These are phyloP conservation scores for Dendrobium officinale DNA, from an alignment of 106 monocot genomes.

Conservation along the genomic window DNA sequence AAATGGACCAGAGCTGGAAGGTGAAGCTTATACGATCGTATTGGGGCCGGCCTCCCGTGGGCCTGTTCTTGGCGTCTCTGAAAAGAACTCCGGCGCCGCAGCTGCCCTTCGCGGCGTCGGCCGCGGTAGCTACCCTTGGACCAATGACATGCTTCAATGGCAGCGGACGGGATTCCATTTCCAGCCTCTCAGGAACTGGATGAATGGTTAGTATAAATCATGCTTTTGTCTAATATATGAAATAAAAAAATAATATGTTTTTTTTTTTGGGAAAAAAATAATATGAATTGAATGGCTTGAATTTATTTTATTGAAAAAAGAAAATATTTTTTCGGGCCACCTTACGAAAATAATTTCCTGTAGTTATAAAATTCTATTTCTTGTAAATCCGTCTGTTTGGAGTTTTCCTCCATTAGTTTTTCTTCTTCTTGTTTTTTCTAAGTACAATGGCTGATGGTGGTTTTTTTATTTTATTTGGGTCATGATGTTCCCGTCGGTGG, in stretches of 20 bases:
- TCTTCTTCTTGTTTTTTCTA: no score
- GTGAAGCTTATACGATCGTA: neutral
- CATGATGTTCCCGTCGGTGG: neutral
- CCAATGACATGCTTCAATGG: conserved; percentile 40
- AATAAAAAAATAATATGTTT: no score
- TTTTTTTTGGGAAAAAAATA: no score
- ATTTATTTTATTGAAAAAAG: no score
- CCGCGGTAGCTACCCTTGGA: conserved; percentile 23
- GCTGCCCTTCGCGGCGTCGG: neutral
- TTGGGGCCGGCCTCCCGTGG: conserved; percentile 9
- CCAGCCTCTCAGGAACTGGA: conserved; percentile 44
- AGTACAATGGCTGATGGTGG: no score
- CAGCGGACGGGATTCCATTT: conserved; percentile 47
- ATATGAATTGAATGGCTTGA: no score
- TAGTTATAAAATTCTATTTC: no score
- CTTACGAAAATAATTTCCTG: no score
- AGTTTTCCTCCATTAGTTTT: no score
- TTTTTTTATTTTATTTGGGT: neutral
- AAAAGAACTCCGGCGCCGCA: conserved; percentile 18
- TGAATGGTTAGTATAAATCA: conserved; percentile 28
- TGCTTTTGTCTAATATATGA: neutral
- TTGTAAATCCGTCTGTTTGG: no score
- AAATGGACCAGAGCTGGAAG: neutral
- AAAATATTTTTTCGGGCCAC: no score
- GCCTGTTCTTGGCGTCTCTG: conserved; percentile 18